Evolutionary conservation across 805 yeast species (phyloP), one percentile per base, ranked within the genome.

Genomic region (Jamesozyma gamospora): DNA sequence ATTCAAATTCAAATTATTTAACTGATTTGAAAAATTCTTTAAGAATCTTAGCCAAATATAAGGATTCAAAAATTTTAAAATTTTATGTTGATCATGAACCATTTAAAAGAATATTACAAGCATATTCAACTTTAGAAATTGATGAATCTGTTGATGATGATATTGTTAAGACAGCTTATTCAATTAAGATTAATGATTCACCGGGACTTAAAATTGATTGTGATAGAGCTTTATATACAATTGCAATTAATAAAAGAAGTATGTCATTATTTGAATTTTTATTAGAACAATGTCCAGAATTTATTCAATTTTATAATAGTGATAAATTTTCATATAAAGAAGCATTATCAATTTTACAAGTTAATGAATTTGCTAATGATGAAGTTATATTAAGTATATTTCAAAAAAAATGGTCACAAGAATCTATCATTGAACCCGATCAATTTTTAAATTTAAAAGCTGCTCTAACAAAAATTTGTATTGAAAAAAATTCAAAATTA

Each of bases 91-190:
- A 62, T 11, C 62, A 70, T 29, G 79, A 77, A 42, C 75, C 75
- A 2, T 61, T 52, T 37, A 41, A 41, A 13, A 42, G 32, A 9
- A 51, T 71, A 39, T 61, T 66, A n/a, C 70, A 70, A 35, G 83
- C 86, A 0, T 79, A 76, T 47, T 58, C 62, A 0, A 50, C 62
- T 1, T 56, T 82, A 26, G 81, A 72, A 10, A 66, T 75, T 14
- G 69, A 69, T 39, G 66, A 68, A 1, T 59, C 66, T 0, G 74
- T 77, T 12, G 80, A 74, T 42, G 84, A 79, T 52, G 92, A 83
- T 45, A 75, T 82, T 33, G 72, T 85, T 3, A 68, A 77, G 24
- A 81, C 94, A 1, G 88, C 94, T 0, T 82, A 75, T 51, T 78
- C 81, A 41, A 67, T 81, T 32, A 77, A 77, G 43, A 52, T 70